phyloP scores from a whole-genome alignment of 306 rosid genomes.

The Vicia faba region DNA sequence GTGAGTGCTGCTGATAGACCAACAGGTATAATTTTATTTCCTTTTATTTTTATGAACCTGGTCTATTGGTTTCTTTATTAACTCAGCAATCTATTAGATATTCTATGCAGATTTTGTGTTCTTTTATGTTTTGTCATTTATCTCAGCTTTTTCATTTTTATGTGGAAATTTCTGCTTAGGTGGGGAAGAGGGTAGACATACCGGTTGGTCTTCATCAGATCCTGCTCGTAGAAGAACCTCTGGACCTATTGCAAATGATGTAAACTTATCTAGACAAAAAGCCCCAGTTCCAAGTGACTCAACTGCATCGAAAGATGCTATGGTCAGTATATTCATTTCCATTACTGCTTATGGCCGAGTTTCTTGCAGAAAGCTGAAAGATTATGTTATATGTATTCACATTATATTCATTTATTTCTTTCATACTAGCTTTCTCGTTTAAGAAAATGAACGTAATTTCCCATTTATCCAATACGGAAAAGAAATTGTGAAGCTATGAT shows the following conservation, averaged over 20 bases:
- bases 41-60: not conserved
- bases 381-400: constrained; percentile 24
- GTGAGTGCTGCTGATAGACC: constrained; percentile 82
- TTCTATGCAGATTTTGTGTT: not conserved
- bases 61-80: constrained; percentile 18
- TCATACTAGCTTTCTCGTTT: not conserved
- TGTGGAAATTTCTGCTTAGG: constrained; percentile 50
- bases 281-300: constrained; percentile 63
- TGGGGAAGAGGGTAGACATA: constrained; percentile 73
- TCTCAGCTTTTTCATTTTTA: constrained; percentile 5
- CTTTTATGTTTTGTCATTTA: not conserved
- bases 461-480: constrained; percentile 1
- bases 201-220: constrained; percentile 74
- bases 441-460: not conserved
- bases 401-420: not conserved
- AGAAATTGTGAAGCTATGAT: constrained; percentile 1
- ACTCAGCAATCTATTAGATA: not conserved
- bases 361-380: constrained; percentile 30
- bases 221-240: constrained; percentile 82
- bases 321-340: constrained; percentile 48
- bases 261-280: constrained; percentile 62
- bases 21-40: constrained; percentile 46
- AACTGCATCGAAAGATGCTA: constrained; percentile 59
- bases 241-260: constrained; percentile 69
- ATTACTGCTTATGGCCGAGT: not conserved